Evolutionary conservation across 345 rosid species (phyloP).

Genomic region (Pugionium dolabratum): DNA sequence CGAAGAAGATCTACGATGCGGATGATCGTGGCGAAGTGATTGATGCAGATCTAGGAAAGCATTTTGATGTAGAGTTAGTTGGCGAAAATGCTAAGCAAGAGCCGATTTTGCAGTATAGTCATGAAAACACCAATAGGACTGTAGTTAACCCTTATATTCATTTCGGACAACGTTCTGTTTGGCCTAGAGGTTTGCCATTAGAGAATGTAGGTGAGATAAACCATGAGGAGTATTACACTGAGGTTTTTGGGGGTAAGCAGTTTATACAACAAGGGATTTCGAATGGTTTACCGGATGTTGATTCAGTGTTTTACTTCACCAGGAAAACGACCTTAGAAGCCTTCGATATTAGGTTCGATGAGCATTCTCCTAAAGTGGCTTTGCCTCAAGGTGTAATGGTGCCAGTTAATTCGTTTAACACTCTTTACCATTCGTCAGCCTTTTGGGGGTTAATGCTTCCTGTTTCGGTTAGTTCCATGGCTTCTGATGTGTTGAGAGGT

Average conservation of each 20-base stretch:
- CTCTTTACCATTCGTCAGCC: slow-evolving; percentile 86
- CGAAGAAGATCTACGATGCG: slow-evolving; percentile 85
- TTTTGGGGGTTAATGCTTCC: slow-evolving; percentile 99
- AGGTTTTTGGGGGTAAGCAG: slow-evolving; percentile 94
- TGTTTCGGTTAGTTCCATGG: slow-evolving; percentile 93
- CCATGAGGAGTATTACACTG: slow-evolving; percentile 89
- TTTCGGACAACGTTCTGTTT: slow-evolving; percentile 95
- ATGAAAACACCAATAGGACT: slow-evolving; percentile 72
- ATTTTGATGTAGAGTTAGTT: slow-evolving; percentile 85
- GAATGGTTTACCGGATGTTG: slow-evolving; percentile 95
- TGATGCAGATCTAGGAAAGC: slow-evolving; percentile 76
- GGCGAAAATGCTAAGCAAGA: slow-evolving; percentile 91
- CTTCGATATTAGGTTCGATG: slow-evolving; percentile 92
- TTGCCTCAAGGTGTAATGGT: slow-evolving; percentile 96
- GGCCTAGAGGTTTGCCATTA: slow-evolving; percentile 99
- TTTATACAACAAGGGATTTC: slow-evolving; percentile 97
- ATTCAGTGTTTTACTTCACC: slow-evolving; percentile 95
- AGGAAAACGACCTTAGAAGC: slow-evolving; percentile 77
- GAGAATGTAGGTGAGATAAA: slow-evolving; percentile 89
- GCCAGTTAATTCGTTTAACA: slow-evolving; percentile 89
- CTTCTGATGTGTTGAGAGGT: slow-evolving; percentile 96
- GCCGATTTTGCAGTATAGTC: slow-evolving; percentile 80
- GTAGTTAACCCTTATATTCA: slow-evolving; percentile 91
- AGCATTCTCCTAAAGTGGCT: slow-evolving; percentile 86
- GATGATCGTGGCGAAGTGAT: slow-evolving; percentile 95